Conservation (phyloP, 1,139 yeast species). For the Petasospora fabianii region DNA sequence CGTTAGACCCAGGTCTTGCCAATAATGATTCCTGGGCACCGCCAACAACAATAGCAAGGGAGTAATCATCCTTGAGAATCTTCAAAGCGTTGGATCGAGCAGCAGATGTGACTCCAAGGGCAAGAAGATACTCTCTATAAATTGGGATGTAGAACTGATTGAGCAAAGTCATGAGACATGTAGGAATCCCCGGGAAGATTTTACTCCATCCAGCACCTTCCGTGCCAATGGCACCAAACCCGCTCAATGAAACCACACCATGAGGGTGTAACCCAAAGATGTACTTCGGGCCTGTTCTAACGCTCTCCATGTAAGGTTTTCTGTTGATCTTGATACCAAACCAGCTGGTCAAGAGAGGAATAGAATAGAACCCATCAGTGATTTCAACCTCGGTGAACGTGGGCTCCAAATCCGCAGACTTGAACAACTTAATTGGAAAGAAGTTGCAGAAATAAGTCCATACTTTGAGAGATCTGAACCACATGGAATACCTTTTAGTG, state of each 20-base stretch:
- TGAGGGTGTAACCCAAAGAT: constrained; percentile 96
- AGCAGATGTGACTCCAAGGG: constrained; percentile 84
- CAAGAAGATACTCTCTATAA: constrained; percentile 78
- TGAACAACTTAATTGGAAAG: constrained; percentile 77
- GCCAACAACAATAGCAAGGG: constrained; percentile 88
- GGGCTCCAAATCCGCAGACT: constrained; percentile 69
- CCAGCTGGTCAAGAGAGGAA: constrained; percentile 7
- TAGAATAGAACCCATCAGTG: constrained; percentile 19
- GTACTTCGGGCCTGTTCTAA: constrained; percentile 64
- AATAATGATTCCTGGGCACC: constrained; percentile 90
- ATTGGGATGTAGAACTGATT: constrained; percentile 87
- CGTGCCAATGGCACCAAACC: constrained; percentile 80
- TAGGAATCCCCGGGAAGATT: constrained; percentile 77
- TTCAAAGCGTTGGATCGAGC: constrained; percentile 68
- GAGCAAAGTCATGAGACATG: constrained; percentile 73
- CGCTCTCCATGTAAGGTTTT: constrained; percentile 16
- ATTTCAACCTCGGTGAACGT: constrained; percentile 46
- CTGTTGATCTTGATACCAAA: constrained; percentile 11
- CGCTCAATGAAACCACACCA: constrained; percentile 93
- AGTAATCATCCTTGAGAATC: constrained; percentile 63
- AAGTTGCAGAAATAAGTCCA: constrained; percentile 77
- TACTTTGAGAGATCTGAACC: constrained; percentile 54
- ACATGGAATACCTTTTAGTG: constrained; percentile 50
- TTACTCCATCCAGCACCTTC: constrained; percentile 69
- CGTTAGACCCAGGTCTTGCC: constrained; percentile 57